Conservation (phyloP, 352 stramenopile genomes). For the Phytophthora sojae region DNA sequence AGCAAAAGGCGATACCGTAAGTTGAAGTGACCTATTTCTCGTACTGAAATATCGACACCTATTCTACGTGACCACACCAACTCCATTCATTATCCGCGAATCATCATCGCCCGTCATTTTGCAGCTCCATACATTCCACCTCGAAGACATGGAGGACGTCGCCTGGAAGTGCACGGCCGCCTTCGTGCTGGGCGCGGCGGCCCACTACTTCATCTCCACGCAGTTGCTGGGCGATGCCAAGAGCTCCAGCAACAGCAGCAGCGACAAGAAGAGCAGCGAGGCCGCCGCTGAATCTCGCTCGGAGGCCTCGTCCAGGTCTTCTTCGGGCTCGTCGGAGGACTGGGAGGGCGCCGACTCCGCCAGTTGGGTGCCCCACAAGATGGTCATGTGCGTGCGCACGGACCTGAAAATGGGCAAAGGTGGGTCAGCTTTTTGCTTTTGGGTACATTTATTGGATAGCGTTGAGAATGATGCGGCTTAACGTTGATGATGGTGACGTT, state of each 20-base stretch:
- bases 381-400: constrained; percentile 96
- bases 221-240: constrained; percentile 44
- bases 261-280: constrained; percentile 14
- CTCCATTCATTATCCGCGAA: background rate
- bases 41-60: background rate
- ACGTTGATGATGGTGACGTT: background rate
- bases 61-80: background rate
- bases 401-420: constrained; percentile 97
- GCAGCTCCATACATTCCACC: background rate
- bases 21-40: constrained; percentile 10
- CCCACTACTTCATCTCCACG: constrained; percentile 64
- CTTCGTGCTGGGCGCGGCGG: constrained; percentile 75
- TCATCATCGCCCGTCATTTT: background rate
- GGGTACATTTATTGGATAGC: background rate
- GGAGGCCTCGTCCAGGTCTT: constrained; percentile 27
- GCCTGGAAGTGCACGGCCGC: constrained; percentile 82
- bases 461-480: background rate
- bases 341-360: constrained; percentile 72
- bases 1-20: background rate
- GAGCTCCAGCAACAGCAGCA: constrained; percentile 11
- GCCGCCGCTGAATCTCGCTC: constrained; percentile 5
- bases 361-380: constrained; percentile 86
- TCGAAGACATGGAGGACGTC: constrained; percentile 57
- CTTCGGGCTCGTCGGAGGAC: constrained; percentile 56
- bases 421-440: constrained; percentile 49